Percentiles rank a stretch among this genome's conserved stretches.
Evolutionary conservation across 2,329 filamentous ascomycete genomes (phyloP).

Genomic region (Stachybotrys chlorohalonatus): DNA sequence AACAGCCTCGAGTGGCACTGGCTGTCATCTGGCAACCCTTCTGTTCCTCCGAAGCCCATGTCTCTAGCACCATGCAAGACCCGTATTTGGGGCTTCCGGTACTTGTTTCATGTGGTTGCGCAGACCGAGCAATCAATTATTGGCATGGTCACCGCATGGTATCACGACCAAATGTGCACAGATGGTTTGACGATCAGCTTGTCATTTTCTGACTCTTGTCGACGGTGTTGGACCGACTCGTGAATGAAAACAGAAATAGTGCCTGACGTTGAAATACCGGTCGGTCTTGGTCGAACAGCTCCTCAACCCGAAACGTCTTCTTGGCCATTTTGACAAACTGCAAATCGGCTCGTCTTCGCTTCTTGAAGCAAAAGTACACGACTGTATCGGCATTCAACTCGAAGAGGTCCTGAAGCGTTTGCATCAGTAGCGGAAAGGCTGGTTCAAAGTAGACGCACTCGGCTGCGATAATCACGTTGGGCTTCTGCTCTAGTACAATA

Average conservation of each 20-base stretch:
- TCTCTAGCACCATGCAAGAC: not conserved
- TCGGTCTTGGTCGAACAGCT: constrained; percentile 53
- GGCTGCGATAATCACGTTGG: constrained; percentile 81
- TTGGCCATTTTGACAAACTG: constrained; percentile 64
- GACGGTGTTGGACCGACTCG: constrained; percentile 22
- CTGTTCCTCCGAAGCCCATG: not conserved
- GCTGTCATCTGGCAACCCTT: not conserved
- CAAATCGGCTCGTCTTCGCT: constrained; percentile 71
- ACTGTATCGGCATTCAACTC: constrained; percentile 57
- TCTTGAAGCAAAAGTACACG: constrained; percentile 89
- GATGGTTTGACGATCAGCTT: not conserved
- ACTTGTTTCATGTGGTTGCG: too few species aligned
- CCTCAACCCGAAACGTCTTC: constrained; percentile 55
- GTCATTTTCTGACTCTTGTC: not conserved
- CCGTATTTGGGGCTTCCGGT: too few species aligned
- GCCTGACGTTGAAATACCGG: constrained; percentile 46
- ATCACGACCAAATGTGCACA: not conserved
- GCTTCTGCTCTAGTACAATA: constrained; percentile 45
- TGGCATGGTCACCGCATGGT: not conserved
- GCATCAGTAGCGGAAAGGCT: constrained; percentile 77
- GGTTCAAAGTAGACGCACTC: constrained; percentile 98
- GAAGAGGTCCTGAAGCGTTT: constrained; percentile 68
- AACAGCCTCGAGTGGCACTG: not conserved
- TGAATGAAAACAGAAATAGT: constrained; percentile 53
- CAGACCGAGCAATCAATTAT: too few species aligned